These are phyloP conservation scores for Oryza officinalis DNA, from an alignment of 176 grass and related monocot genomes.

Conservation along the genomic window DNA sequence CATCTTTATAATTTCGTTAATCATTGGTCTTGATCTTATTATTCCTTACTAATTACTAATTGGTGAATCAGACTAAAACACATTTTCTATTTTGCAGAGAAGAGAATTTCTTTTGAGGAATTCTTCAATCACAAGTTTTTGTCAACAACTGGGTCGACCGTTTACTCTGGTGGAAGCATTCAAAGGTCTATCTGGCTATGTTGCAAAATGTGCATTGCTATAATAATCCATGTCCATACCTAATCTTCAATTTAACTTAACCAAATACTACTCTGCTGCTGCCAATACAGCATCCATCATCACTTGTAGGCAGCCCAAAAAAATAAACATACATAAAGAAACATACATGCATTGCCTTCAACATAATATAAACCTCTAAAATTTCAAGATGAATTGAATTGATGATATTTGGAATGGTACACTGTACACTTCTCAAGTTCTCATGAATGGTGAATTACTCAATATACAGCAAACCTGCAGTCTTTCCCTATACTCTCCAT, in stretches of 20 bases:
- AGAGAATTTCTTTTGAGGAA: slow-evolving; percentile 77
- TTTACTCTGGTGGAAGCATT: slow-evolving; percentile 35
- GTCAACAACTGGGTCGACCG: slow-evolving; percentile 40
- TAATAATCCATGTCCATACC: background rate
- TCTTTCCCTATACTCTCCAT: background rate
- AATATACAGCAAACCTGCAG: slow-evolving; percentile 1
- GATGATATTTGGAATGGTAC: background rate
- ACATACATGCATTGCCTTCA: background rate
- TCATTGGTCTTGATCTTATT: background rate
- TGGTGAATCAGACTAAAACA: slow-evolving; percentile 13
- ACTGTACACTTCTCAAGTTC: background rate
- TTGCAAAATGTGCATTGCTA: slow-evolving; percentile 18
- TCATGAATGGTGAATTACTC: slow-evolving; percentile 3
- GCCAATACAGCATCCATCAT: background rate
- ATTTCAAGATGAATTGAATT: background rate
- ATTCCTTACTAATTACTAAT: background rate
- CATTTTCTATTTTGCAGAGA: slow-evolving; percentile 49
- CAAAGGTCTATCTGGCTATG: slow-evolving; percentile 20
- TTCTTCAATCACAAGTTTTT: slow-evolving; percentile 76
- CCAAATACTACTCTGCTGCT: background rate
- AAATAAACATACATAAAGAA: background rate
- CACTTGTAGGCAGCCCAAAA: background rate
- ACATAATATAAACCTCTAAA: background rate
- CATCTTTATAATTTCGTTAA: background rate
- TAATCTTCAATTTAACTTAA: slow-evolving; percentile 26